Percentiles rank a stretch among this genome's conserved stretches.
Conservation (phyloP, 306 rosid species). For the Arachis hypogaea region DNA sequence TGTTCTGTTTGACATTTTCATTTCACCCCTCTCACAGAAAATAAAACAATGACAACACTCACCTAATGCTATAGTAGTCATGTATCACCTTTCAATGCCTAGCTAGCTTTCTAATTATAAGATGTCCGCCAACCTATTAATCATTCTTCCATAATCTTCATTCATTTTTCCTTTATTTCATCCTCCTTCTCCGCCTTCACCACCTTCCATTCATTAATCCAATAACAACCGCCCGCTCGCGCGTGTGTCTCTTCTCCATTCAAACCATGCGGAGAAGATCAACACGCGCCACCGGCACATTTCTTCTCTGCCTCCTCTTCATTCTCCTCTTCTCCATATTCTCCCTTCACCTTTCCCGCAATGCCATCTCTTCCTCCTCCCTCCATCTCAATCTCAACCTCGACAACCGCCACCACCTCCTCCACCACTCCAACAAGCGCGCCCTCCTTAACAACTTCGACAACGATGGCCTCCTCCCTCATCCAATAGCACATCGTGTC, state of each 20-base stretch:
- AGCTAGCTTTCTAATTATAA: too few species aligned
- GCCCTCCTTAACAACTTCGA: background rate
- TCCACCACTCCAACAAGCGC: background rate
- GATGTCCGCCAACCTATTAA: too few species aligned
- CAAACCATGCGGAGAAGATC: slow-evolving; percentile 52
- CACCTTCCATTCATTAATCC: too few species aligned
- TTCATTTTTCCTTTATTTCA: too few species aligned
- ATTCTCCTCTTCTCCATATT: slow-evolving; percentile 42
- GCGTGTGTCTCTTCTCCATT: background rate
- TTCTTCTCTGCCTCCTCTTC: slow-evolving; percentile 35
- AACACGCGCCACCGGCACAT: slow-evolving; percentile 42
- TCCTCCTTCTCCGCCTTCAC: too few species aligned
- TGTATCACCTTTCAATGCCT: too few species aligned
- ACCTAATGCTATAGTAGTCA: too few species aligned
- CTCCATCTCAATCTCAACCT: background rate
- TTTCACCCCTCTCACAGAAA: too few species aligned
- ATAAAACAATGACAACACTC: too few species aligned
- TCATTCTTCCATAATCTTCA: too few species aligned
- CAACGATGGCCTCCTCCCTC: slow-evolving; percentile 6
- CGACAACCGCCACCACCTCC: background rate
- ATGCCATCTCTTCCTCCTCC: slow-evolving; percentile 29
- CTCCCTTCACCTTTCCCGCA: slow-evolving; percentile 51
- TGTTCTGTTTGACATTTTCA: too few species aligned
- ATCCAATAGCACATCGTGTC: slow-evolving; percentile 44
- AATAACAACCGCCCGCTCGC: too few species aligned